Conservation (phyloP, 805 yeast genomes). For the Pichia scutulata region DNA sequence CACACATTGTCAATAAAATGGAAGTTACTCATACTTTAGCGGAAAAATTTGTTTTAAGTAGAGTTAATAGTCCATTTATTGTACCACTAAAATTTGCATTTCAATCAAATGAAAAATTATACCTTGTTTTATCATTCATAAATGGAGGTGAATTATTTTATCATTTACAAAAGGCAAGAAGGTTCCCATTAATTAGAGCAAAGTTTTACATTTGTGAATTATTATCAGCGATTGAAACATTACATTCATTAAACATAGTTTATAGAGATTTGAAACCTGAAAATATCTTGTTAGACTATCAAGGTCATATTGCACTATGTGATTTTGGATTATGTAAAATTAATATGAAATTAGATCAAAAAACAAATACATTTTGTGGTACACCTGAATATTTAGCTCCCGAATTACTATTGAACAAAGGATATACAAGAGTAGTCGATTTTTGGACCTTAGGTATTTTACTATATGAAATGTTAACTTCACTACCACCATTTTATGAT, state of each 20-base stretch:
- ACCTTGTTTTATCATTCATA: conserved; percentile 83
- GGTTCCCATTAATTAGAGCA: conserved; percentile 80
- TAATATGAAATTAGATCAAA: conserved; percentile 85
- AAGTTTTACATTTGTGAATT: conserved; percentile 93
- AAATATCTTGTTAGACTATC: conserved; percentile 86
- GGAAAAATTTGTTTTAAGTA: conserved; percentile 89
- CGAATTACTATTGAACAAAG: conserved; percentile 82
- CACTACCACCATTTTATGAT: conserved; percentile 95
- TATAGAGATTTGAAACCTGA: conserved; percentile 96
- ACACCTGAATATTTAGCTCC: conserved; percentile 98
- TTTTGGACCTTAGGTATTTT: conserved; percentile 98
- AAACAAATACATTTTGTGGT: conserved; percentile 89
- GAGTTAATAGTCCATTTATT: conserved; percentile 89
- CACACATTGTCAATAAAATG: conserved; percentile 86
- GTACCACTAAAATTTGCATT: conserved; percentile 94
- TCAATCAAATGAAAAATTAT: conserved; percentile 93
- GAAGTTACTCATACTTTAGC: conserved; percentile 96
- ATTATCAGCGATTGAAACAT: conserved; percentile 83
- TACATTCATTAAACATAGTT: conserved; percentile 86
- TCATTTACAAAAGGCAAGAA: conserved; percentile 86
- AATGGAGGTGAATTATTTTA: conserved; percentile 97
- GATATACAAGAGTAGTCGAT: conserved; percentile 92
- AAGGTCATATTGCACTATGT: conserved; percentile 96
- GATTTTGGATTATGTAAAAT: conserved; percentile 96
- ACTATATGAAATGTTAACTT: conserved; percentile 92